phyloP scores from a whole-genome alignment of 306 rosid species.

The Sindora glabra region DNA sequence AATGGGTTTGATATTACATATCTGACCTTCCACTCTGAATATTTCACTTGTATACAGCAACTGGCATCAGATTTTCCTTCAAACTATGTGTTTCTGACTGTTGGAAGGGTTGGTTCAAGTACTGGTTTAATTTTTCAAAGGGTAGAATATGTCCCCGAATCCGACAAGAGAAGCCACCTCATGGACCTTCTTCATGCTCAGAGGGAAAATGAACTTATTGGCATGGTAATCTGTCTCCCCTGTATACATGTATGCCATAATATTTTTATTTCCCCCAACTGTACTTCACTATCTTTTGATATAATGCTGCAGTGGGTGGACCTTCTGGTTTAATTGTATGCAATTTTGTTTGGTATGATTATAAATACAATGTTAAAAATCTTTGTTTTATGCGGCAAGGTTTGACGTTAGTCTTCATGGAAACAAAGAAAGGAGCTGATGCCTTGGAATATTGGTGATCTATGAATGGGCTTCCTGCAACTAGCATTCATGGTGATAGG shows the following conservation, averaged over 20 bases:
- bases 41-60: too few species aligned
- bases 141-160: slow-evolving; percentile 60
- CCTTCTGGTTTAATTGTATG: too few species aligned
- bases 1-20: too few species aligned
- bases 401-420: slow-evolving; percentile 65
- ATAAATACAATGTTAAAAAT: too few species aligned
- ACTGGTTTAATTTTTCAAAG: slow-evolving; percentile 67
- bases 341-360: too few species aligned
- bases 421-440: slow-evolving; percentile 79
- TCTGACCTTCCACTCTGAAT: too few species aligned
- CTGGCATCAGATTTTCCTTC: too few species aligned
- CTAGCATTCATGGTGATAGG: slow-evolving; percentile 67
- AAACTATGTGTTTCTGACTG: slow-evolving; percentile 69
- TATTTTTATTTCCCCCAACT: too few species aligned
- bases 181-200: slow-evolving; percentile 68
- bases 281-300: too few species aligned
- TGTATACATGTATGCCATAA: too few species aligned
- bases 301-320: too few species aligned
- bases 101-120: slow-evolving; percentile 78
- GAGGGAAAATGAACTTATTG: slow-evolving; percentile 54
- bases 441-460: slow-evolving; percentile 62
- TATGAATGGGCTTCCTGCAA: slow-evolving; percentile 62
- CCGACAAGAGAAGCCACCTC: too few species aligned
- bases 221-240: slow-evolving; percentile 8
- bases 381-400: slow-evolving; percentile 61